These are phyloP conservation scores for Eucalyptus sideroxylon DNA, from an alignment of 345 rosid genomes.

Conservation along the genomic window DNA sequence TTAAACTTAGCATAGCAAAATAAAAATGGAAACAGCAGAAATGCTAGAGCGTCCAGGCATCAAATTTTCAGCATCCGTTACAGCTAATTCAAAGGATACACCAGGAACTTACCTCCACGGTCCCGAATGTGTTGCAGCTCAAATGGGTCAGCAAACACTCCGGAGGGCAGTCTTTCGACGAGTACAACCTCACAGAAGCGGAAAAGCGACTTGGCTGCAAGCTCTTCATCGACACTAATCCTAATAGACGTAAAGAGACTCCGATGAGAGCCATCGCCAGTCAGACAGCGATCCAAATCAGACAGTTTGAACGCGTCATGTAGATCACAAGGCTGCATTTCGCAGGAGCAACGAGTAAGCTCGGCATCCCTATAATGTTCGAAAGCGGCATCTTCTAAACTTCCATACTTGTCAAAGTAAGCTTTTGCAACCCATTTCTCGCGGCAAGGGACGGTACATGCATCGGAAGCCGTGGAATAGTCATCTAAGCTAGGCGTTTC, in stretches of 20 bases:
- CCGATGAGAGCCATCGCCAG: constrained; percentile 93
- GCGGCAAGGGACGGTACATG: background rate
- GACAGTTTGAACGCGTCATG: constrained; percentile 4
- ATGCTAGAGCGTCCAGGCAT: background rate
- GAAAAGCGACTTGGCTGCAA: background rate
- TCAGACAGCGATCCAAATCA: constrained; percentile 23
- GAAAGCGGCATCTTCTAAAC: constrained; percentile 30
- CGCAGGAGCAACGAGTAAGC: constrained; percentile 12
- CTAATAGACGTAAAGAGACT: constrained; percentile 39
- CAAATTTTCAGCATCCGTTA: background rate
- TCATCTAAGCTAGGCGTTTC: background rate
- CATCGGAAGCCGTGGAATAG: background rate
- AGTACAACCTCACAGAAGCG: constrained; percentile 32
- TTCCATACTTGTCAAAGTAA: constrained; percentile 37
- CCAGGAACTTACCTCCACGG: constrained; percentile 28
- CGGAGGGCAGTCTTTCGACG: constrained; percentile 63
- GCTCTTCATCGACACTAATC: constrained; percentile 14
- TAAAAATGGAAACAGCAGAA: background rate
- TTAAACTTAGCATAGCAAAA: background rate
- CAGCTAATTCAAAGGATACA: background rate
- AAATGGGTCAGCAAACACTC: constrained; percentile 87
- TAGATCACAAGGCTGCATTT: constrained; percentile 4
- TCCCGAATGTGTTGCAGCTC: constrained; percentile 65
- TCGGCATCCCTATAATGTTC: constrained; percentile 16
- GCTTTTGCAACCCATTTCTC: constrained; percentile 36